Conservation (phyloP, 2,329 filamentous ascomycete genomes). For the Fusarium chlamydosporum region DNA sequence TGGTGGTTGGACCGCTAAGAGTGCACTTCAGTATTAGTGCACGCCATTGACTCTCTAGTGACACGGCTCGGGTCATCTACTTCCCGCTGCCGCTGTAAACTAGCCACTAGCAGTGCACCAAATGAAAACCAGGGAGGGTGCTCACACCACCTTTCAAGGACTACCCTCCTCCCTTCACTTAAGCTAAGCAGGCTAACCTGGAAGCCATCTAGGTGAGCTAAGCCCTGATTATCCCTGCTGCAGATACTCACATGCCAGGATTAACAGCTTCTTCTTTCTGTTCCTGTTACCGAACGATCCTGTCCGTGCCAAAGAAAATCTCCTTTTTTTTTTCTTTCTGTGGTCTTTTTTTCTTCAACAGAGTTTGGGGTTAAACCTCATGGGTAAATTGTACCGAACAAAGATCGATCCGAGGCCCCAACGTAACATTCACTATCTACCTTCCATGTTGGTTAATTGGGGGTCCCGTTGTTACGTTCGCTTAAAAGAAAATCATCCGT, state of each 20-base stretch:
- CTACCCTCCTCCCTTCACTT: too few species aligned
- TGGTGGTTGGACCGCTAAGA: not conserved
- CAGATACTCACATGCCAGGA: conserved; percentile 7
- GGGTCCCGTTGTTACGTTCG: not conserved
- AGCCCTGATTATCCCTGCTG: not conserved
- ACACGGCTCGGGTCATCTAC: conserved; percentile 2
- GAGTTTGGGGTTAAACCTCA: not conserved
- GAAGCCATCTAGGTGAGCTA: too few species aligned
- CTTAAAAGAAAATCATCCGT: conserved; percentile 5
- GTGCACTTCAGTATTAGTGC: too few species aligned
- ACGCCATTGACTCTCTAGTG: not conserved
- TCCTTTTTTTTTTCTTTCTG: not conserved
- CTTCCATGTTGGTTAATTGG: not conserved
- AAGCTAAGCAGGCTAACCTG: too few species aligned
- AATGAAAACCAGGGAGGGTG: not conserved
- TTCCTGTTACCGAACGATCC: not conserved
- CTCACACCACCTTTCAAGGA: not conserved
- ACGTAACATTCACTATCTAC: not conserved
- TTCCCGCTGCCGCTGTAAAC: not conserved
- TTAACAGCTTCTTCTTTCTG: not conserved
- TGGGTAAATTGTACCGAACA: conserved; percentile 2
- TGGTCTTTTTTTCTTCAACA: conserved; percentile 2
- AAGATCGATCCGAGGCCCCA: conserved; percentile 3
- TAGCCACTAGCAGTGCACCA: too few species aligned
- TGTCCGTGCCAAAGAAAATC: not conserved